phyloP scores from a whole-genome alignment of 176 grass and related monocot genomes.

The Zoysia pacifica region DNA sequence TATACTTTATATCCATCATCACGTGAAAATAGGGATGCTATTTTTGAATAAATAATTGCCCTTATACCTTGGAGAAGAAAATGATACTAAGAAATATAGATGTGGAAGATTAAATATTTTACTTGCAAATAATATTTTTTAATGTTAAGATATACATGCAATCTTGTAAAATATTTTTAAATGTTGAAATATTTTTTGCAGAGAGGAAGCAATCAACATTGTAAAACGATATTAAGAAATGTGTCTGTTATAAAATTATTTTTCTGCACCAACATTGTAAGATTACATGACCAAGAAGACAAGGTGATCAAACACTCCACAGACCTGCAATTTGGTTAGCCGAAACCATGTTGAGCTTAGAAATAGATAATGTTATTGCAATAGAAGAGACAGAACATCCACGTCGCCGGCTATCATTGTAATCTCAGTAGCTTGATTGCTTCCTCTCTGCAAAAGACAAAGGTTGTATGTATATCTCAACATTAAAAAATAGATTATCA shows the following conservation, averaged over 20 bases:
- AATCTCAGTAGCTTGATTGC: constrained; percentile 60
- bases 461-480: constrained; percentile 21
- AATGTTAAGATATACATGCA: too few species aligned
- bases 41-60: too few species aligned
- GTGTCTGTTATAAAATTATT: not conserved
- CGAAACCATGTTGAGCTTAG: constrained; percentile 69
- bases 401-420: constrained; percentile 57
- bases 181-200: too few species aligned
- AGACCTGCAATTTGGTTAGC: constrained; percentile 87
- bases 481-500: constrained; percentile 24
- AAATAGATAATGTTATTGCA: constrained; percentile 81
- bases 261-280: not conserved
- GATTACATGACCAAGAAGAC: not conserved
- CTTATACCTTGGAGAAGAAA: too few species aligned
- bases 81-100: too few species aligned
- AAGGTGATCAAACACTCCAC: constrained; percentile 4
- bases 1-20: too few species aligned
- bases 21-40: too few species aligned
- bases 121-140: too few species aligned
- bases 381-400: constrained; percentile 68
- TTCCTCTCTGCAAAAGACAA: constrained; percentile 55
- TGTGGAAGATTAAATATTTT: too few species aligned
- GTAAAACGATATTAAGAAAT: too few species aligned
- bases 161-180: too few species aligned
- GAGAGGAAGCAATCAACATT: too few species aligned